Evolutionary conservation across 2,329 filamentous ascomycete genomes (phyloP).

Genomic region (Penicillium rolfsii): DNA sequence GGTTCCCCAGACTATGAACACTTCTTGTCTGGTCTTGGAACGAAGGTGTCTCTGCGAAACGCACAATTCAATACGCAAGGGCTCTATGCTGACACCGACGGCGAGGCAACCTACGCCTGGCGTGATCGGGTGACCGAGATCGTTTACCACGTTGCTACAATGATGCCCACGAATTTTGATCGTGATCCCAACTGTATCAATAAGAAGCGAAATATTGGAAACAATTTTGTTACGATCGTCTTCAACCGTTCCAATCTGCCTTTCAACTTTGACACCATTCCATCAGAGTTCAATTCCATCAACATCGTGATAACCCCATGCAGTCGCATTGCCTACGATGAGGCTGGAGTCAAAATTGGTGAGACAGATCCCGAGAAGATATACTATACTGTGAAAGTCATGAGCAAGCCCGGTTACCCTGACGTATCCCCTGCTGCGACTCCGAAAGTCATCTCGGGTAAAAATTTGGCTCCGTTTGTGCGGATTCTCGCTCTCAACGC

Average conservation of each 20-base stretch:
- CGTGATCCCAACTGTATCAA: slow-evolving; percentile 73
- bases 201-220: slow-evolving; percentile 95
- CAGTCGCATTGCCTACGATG: slow-evolving; percentile 39
- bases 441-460: slow-evolving; percentile 83
- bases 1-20: slow-evolving; percentile 87
- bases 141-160: slow-evolving; percentile 91
- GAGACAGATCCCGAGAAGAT: slow-evolving; percentile 42
- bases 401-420: slow-evolving; percentile 86
- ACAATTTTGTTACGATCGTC: slow-evolving; percentile 97
- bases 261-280: slow-evolving; percentile 89
- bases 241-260: slow-evolving; percentile 95
- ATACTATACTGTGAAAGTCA: slow-evolving; percentile 88
- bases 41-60: slow-evolving; percentile 76
- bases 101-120: slow-evolving; percentile 90
- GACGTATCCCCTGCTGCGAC: slow-evolving; percentile 88
- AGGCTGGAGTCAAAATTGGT: slow-evolving; percentile 43
- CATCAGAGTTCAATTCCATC: slow-evolving; percentile 93
- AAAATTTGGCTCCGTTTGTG: slow-evolving; percentile 81
- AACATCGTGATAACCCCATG: slow-evolving; percentile 95
- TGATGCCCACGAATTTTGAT: slow-evolving; percentile 90
- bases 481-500: slow-evolving; percentile 89
- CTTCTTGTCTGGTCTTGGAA: slow-evolving; percentile 81
- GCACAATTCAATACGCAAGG: slow-evolving; percentile 93
- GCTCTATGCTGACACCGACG: slow-evolving; percentile 80
- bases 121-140: slow-evolving; percentile 93